Base-by-base conservation (phyloP, 192 early-diverging fungal species). In the Coemansia sp. region DNA sequence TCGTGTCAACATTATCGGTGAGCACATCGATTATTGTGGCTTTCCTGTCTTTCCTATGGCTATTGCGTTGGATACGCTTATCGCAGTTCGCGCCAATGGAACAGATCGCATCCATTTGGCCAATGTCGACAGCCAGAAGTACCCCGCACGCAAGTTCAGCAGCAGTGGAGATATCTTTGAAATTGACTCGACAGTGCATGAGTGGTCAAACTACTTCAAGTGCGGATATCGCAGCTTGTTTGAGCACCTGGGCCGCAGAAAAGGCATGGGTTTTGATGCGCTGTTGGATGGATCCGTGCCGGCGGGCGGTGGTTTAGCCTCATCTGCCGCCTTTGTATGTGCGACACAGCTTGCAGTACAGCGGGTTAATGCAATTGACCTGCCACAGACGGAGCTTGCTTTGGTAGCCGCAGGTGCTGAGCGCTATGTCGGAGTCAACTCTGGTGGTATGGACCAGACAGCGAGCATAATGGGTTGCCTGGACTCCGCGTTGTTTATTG, bases 1-100 rank as follows among this genome's bases (percentile, higher is more conserved):
- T 36, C 86, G 94, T n/a, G 94, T 96, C 30, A 98, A 98, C 82
- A 83, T 98, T 31, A 98, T 98, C 71, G 96, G 95, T 33, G 96
- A 98, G 72, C 96, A 98, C 72, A 91, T 98, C 54, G 96, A 98
- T 83, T 96, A 96, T 83, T 90, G 88, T 67, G 95, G 94, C 23
- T 93, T 91, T 63, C 92, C 92, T 19, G 96, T 98, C 17, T 85
- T 98, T 22, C 96, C 96, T 32, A 96, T 96, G 95, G 96, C 94
- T 39, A 90, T 98, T 66, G 92, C 90, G 50, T 85, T 91, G 11
- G 78, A 80, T 29, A 66, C 58, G 0, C 68, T 80, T 19, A 68
- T 80, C 19, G 78, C 78, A 4, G 78, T 57, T 5, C 68, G 69
- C 23, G 65, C 72, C 61, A 80, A 68, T 33, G 66, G 52, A 57